Evolutionary conservation across 2,329 filamentous ascomycete genomes (phyloP), one percentile per base, ranked within the genome.

Genomic region (Tympanopsis confertula): DNA sequence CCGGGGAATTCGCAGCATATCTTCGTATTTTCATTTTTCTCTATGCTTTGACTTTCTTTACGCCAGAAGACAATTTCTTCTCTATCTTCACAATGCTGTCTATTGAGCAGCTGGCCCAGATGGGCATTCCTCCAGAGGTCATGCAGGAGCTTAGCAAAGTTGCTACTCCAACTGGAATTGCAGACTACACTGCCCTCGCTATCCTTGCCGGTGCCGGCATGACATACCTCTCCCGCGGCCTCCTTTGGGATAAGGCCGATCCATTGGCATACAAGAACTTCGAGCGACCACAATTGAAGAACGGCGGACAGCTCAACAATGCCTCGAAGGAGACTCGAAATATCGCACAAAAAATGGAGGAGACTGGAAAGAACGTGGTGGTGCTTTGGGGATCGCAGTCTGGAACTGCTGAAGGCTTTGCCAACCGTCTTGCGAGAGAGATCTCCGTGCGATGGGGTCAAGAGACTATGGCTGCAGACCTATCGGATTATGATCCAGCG

Each of bases 281-380:
- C 30, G 10, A 33, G 17, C 30, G 30, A 7, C 30, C 30, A 10
- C 30, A 33, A 33, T 15, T 33, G 10, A 17, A 33, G 15, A 33
- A 33, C 17, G 30, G 30, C 30, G 30, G 30, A 10, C 7, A 10
- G 10, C 10, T 15, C 15, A n/a, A n/a, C n/a, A 18, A 18, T 15
- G 12, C 15, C 30, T 7, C 10, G 7, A 10, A 33, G 15, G 12
- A 33, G 15, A 33, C 30, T 15, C 30, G 30, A 7, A 33, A 33
- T 18, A 33, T 33, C 17, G 30, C 30, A 10, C 53, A 62, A 39
- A 60, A 58, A 33, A 46, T 67, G 10, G 51, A 56, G 20, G 57
- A 66, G 40, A 52, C 55, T 1, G 50, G 38, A 3, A 4, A 28
- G 19, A 38, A 22, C 14, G 14, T 33, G 13, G 20, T 28, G 12